Base-by-base conservation (phyloP, 192 early-diverging fungal species). In the Rhizophagus prolifer region DNA sequence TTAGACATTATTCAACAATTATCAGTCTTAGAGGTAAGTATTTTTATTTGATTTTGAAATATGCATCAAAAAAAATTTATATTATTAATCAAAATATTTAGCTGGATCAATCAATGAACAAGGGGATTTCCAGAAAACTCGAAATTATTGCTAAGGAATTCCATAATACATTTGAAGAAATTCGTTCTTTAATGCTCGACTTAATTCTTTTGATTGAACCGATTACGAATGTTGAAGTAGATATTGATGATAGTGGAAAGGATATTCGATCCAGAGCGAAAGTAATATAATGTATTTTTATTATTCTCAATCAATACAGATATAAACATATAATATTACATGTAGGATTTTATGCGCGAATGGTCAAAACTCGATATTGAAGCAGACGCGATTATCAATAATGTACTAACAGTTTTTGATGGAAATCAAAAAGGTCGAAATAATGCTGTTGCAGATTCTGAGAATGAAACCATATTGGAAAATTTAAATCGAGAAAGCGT, bases 181-280 rank as follows among this genome's bases (percentile, higher is more conserved):
- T 73, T 31, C 60, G 50, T 26, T 28, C n/a, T 26, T 64, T 78
- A 36, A 62, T 78, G 46, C 41, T 28, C 9, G 77, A 78, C 21
- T 60, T 84, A 36, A 58, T 79, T 19, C 81, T 79, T 4, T 70
- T 84, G n/a, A 36, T 84, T 2, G 81, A 84, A 50, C 78, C 80
- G 9, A 79, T 84, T 61, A 58, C 58, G 28, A 81, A 80, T 30
- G 63, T 82, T 26, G 81, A 84, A 75, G 70, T 74, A 6, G 81
- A 84, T 16, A 79, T 61, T 50, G 77, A 82, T 30, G 79, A 84
- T 70, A 76, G 10, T 65, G 31, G 79, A 13, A 77, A 79, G 19
- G 68, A 74, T 31, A 76, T 76, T 21, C 78, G 80, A 44, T 68
- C 71, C 23, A 84, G 70, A 63, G 83, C 81, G 6, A 84, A 84